These are phyloP conservation scores for Prosopis cineraria DNA, from an alignment of 306 rosid genomes.

Conservation along the genomic window DNA sequence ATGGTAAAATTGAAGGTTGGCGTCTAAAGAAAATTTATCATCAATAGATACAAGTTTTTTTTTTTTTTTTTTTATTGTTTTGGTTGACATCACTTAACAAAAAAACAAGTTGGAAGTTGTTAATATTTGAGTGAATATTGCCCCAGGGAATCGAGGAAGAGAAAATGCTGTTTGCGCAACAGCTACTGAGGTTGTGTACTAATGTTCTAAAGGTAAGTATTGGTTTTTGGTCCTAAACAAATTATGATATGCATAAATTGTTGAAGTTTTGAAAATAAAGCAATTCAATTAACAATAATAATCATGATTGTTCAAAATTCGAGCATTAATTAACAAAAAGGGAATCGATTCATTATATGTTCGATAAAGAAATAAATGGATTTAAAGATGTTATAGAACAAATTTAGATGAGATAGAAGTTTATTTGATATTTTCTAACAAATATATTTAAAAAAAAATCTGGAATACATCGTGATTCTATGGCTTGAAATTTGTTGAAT, in stretches of 20 bases:
- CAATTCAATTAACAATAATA: not conserved
- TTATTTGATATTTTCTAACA: too few relatives aligned
- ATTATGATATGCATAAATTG: not conserved
- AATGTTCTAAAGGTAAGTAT: constrained; percentile 66
- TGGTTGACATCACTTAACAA: not conserved
- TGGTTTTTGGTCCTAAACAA: not conserved
- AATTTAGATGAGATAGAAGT: too few relatives aligned
- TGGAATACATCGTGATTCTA: too few relatives aligned
- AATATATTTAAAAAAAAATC: too few relatives aligned
- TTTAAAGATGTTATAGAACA: too few relatives aligned
- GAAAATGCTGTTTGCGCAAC: constrained; percentile 77
- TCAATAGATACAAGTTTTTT: not conserved
- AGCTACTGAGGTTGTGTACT: constrained; percentile 64
- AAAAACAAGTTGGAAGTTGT: constrained; percentile 12
- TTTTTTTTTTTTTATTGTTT: not conserved
- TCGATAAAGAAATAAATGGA: too few relatives aligned
- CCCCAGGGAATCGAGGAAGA: constrained; percentile 81
- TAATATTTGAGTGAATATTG: constrained; percentile 38
- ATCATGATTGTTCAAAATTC: not conserved
- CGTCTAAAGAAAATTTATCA: constrained; percentile 8
- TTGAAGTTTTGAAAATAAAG: not conserved
- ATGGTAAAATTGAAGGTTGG: constrained; percentile 73
- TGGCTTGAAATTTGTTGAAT: too few relatives aligned
- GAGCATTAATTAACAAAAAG: not conserved
- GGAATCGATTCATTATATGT: too few relatives aligned